Percentiles rank a stretch among this genome's conserved stretches.
phyloP scores from a whole-genome alignment of 2,329 filamentous ascomycete species.

The Chaetomiaceae sp. region DNA sequence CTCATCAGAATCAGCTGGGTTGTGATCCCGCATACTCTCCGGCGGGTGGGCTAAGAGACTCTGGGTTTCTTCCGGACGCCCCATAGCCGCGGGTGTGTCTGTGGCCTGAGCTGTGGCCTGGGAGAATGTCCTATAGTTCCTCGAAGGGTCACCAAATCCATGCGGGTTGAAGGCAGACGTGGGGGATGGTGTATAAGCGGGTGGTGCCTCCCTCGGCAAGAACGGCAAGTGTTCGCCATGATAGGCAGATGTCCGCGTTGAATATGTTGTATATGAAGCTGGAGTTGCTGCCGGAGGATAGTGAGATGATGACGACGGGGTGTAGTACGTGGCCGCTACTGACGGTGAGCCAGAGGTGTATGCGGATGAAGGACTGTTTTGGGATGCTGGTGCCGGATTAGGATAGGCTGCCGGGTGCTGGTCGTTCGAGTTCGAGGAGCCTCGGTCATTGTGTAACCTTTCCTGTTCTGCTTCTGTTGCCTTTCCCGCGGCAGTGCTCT shows the following conservation, averaged over 20 bases:
- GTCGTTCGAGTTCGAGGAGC: slow-evolving; percentile 28
- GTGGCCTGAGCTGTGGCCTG: slow-evolving; percentile 19
- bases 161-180: slow-evolving; percentile 30
- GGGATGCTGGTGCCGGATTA: slow-evolving; percentile 10
- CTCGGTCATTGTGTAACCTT: slow-evolving; percentile 25
- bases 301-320: slow-evolving; percentile 21
- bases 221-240: slow-evolving; percentile 12
- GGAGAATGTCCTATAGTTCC: slow-evolving; percentile 44
- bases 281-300: slow-evolving; percentile 12
- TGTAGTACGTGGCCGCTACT: slow-evolving; percentile 22
- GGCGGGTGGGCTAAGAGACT: slow-evolving; percentile 41
- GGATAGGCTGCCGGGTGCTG: neutral
- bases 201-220: slow-evolving; percentile 40
- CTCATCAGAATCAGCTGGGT: slow-evolving; percentile 28
- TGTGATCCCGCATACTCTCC: slow-evolving; percentile 43
- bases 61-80: slow-evolving; percentile 39
- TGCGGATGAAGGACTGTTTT: neutral
- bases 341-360: slow-evolving; percentile 10
- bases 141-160: slow-evolving; percentile 6
- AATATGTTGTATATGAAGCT: slow-evolving; percentile 23
- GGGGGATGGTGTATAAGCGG: slow-evolving; percentile 46
- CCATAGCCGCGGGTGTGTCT: slow-evolving; percentile 36
- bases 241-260: slow-evolving; percentile 22
- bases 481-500: slow-evolving; percentile 38
- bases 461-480: slow-evolving; percentile 43